Percentiles rank a stretch among this genome's conserved stretches.
Conservation (phyloP, 2,329 filamentous ascomycete species). For the Lasiodiplodia gonubiensis region DNA sequence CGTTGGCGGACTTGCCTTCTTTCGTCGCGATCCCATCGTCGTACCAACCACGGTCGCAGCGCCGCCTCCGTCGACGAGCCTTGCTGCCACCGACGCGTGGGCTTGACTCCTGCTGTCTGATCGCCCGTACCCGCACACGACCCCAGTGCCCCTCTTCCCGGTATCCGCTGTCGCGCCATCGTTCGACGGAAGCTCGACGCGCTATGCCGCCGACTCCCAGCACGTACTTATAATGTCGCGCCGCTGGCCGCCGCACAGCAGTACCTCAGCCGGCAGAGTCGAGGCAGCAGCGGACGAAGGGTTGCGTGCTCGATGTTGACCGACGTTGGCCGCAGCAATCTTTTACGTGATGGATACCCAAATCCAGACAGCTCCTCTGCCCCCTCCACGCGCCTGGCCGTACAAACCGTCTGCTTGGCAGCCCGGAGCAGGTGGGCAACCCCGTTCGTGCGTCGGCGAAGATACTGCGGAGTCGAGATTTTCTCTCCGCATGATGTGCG, state of each 20-base stretch:
- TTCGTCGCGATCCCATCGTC: slow-evolving; percentile 14
- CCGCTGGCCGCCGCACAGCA: background rate
- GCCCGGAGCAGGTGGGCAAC: background rate
- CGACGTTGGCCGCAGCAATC: background rate
- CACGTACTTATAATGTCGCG: slow-evolving; percentile 6
- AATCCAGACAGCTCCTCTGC: slow-evolving; percentile 8
- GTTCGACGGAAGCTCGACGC: background rate
- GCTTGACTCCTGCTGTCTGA: slow-evolving; percentile 9
- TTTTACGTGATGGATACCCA: slow-evolving; percentile 27
- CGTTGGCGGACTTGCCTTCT: background rate
- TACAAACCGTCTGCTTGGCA: slow-evolving; percentile 8
- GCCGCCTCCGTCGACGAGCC: slow-evolving; percentile 1
- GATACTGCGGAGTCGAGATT: slow-evolving; percentile 22
- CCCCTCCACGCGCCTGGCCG: slow-evolving; percentile 6
- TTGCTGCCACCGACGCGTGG: background rate
- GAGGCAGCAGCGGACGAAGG: background rate
- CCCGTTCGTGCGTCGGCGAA: slow-evolving; percentile 23
- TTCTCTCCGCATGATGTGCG: slow-evolving; percentile 29
- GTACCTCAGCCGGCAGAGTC: background rate
- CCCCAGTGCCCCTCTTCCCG: slow-evolving; percentile 5
- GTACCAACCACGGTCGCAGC: slow-evolving; percentile 3
- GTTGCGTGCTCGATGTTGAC: background rate
- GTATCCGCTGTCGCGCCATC: background rate
- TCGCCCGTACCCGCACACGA: slow-evolving; percentile 18
- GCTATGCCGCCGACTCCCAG: background rate